Base-by-base conservation (phyloP, 2,329 filamentous ascomycete species). In the Cadophora sp. region DNA sequence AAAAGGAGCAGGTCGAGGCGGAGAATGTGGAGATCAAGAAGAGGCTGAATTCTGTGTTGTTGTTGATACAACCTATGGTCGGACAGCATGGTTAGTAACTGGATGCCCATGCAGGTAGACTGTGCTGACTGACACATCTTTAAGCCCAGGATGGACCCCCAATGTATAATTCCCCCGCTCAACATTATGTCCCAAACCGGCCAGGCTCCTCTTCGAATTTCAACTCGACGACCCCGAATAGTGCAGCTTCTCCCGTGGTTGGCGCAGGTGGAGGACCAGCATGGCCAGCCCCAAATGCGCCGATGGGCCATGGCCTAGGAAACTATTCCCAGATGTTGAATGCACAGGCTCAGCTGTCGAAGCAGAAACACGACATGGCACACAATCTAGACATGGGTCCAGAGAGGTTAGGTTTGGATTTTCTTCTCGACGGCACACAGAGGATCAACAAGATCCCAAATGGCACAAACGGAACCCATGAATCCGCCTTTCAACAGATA, bases 21-120 rank as follows among this genome's bases (percentile, higher is more conserved):
- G 93, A 97, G 80, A 95, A 96, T 81, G 86, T 87, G 68, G 91
- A 94, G 70, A 90, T 96, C 70, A 90, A 89, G 75, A 84, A 86
- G 76, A 86, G 89, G 39, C 80, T 97, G 72, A 84, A 87, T 65
- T 83, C 85, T 39, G 85, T 93, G 47, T 47, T 94, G 76, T 82
- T 85, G 71, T 84, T 89, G 75, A 82, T 91, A 60, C 85, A 90
- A 75, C 87, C 88, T 47, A 79, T 90, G 30, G 77, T 90, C 48
- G 75, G 72, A 16, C 69, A 72, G 63, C 68, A 74, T 66, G 71
- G 76, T 76, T 33, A 74, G 75, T 74, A 60, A 36, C 30, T 55
- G 58, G 36, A 33, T 51, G 36, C 24, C 61, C 45, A 36, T 47
- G 8, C 14, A 45, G 45, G 22, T 41, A 61, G 47, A 41, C 30